Evolutionary conservation across 2,329 filamentous ascomycete genomes (phyloP), one percentile per base, ranked within the genome.

Genomic region (Penicillium glabrum): DNA sequence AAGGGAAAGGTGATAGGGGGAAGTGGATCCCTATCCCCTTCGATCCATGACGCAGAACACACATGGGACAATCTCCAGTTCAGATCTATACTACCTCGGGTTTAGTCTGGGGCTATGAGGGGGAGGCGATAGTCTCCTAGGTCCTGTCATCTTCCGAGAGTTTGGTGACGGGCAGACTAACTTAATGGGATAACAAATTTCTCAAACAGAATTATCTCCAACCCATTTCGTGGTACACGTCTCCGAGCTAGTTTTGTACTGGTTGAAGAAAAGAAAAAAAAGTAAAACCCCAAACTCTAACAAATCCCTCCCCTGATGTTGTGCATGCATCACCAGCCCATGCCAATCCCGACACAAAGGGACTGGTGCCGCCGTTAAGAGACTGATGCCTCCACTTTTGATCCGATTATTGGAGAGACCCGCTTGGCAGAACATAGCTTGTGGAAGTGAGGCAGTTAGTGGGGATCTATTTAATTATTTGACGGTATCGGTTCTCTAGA

Each of bases 71-170:
- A 51, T 48, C 41, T 50, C 51, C 41, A 51, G 51, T 29, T 39
- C 49, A 33, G 52, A 56, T 56, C 53, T 26, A 56, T 63, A 61
- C 62, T 58, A 7, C 21, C 50, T 56, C 44, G 52, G 58, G 61
- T 41, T 29, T 60, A 61, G 57, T 54, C 37, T 11, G 50, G 43
- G 50, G 50, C 50, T 44, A 57, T 50, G 55, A 53, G 9, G 27
- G 26, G 21, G 29, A 33, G 39, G 41, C 48, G 54, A 51, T 51
- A 53, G 52, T 53, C 46, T 51, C 44, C 37, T 11, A 29, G 54
- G 54, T 61, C 58, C 61, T 65, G 61, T 64, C 62, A 65, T 61
- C 64, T 64, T 59, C 61, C 59, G 52, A 53, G 56, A 51, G 52
- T 61, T 58, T 61, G 56, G 60, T 54, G 59, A 53, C 24, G 47